Percentiles rank a stretch among this genome's conserved stretches.
phyloP scores from a whole-genome alignment of 1,139 yeast genomes.

The Diutina scorzettiae region DNA sequence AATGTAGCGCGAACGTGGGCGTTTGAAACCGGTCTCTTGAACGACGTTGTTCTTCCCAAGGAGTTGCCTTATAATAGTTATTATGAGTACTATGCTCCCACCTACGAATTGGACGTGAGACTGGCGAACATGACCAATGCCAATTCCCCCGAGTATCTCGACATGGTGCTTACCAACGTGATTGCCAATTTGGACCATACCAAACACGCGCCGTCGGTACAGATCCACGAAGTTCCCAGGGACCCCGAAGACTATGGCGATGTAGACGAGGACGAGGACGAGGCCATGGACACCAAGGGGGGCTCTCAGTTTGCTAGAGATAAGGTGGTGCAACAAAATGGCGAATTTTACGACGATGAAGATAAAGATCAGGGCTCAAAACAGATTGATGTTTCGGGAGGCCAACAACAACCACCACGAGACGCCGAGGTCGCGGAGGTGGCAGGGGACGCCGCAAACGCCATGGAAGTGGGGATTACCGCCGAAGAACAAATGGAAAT shows the following conservation, averaged over 20 bases:
- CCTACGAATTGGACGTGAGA: constrained; percentile 4
- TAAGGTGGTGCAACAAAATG: background rate
- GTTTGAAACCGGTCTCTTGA: constrained; percentile 1
- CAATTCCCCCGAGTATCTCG: constrained; percentile 1
- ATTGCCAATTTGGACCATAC: constrained; percentile 6
- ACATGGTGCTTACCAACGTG: constrained; percentile 4
- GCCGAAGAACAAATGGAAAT: constrained; percentile 5
- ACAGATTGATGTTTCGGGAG: constrained; percentile 19
- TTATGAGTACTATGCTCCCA: constrained; percentile 6
- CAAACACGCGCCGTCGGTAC: constrained; percentile 5
- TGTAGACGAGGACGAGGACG: background rate
- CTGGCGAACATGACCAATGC: constrained; percentile 6
- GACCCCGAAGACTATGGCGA: constrained; percentile 5
- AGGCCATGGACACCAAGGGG: constrained; percentile 4
- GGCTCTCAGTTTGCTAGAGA: background rate
- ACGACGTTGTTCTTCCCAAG: constrained; percentile 3
- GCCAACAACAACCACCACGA: too few species aligned
- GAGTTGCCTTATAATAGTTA: constrained; percentile 3
- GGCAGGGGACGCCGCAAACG: background rate
- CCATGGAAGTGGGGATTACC: background rate
- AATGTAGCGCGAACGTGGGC: constrained; percentile 5
- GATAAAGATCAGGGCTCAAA: constrained; percentile 37
- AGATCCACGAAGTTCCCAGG: constrained; percentile 2
- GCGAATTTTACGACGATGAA: constrained; percentile 16
- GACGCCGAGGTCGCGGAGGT: background rate